Evolutionary conservation across 495 filamentous ascomycete genomes (phyloP).

Genomic region (Tirmania nivea): DNA sequence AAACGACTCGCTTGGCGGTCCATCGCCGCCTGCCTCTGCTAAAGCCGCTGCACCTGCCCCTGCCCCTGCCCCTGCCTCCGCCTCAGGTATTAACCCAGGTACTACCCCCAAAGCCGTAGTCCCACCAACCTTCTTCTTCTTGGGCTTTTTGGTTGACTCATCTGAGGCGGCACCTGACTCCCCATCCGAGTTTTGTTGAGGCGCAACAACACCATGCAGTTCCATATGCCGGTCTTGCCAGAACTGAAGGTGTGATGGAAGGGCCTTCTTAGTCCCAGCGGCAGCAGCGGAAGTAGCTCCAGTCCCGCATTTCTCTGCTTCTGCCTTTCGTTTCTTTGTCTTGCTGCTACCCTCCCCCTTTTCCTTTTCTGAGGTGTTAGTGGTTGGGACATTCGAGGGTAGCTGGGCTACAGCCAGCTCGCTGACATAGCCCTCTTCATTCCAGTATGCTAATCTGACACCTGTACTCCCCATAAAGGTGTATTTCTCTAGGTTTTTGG

Average conservation of each 20-base stretch:
- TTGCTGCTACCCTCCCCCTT: slow-evolving; percentile 27
- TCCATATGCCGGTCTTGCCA: slow-evolving; percentile 78
- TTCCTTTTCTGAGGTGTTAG: slow-evolving; percentile 23
- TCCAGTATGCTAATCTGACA: slow-evolving; percentile 62
- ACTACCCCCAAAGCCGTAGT: neutral
- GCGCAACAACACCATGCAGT: slow-evolving; percentile 37
- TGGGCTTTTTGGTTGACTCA: slow-evolving; percentile 8
- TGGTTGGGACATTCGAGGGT: neutral
- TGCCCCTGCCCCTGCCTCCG: neutral
- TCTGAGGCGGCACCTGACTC: slow-evolving; percentile 8
- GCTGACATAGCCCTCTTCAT: slow-evolving; percentile 52
- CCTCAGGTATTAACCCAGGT: neutral
- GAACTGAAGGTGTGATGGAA: slow-evolving; percentile 54
- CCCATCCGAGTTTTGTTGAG: slow-evolving; percentile 14
- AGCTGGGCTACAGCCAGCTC: slow-evolving; percentile 37
- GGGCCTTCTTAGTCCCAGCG: slow-evolving; percentile 21
- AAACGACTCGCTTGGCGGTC: slow-evolving; percentile 31
- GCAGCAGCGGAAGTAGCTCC: slow-evolving; percentile 20
- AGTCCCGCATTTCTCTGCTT: slow-evolving; percentile 24
- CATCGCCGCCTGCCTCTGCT: neutral
- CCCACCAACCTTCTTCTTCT: slow-evolving; percentile 3
- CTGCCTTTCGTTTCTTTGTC: slow-evolving; percentile 48
- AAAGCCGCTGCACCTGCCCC: neutral
- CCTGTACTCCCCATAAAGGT: slow-evolving; percentile 50
- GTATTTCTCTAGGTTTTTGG: slow-evolving; percentile 32